phyloP scores from a whole-genome alignment of 768 basidiomycete genomes.

The Hemileccinum impolitum region DNA sequence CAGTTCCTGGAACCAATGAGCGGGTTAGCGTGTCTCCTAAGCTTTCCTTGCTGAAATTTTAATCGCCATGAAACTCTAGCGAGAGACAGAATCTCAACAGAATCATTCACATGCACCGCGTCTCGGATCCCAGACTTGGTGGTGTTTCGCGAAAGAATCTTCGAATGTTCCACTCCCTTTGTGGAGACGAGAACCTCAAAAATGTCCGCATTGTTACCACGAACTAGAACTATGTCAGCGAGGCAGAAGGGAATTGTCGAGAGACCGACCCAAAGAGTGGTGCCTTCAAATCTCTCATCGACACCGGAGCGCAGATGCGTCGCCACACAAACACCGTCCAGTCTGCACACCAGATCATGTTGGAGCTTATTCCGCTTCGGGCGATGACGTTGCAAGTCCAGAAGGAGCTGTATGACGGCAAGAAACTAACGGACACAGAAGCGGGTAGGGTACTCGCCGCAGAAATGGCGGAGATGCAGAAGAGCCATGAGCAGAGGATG shows the following conservation, averaged over 20 bases:
- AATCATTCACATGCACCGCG: slow-evolving; percentile 45
- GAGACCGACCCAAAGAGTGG: slow-evolving; percentile 33
- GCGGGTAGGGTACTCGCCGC: slow-evolving; percentile 45
- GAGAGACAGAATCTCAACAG: slow-evolving; percentile 31
- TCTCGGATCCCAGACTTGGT: slow-evolving; percentile 40
- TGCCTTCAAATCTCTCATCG: slow-evolving; percentile 40
- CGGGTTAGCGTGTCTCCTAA: neutral
- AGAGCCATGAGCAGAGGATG: slow-evolving; percentile 39
- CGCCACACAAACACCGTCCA: slow-evolving; percentile 37
- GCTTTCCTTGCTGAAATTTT: neutral
- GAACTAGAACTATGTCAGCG: slow-evolving; percentile 41
- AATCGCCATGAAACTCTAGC: neutral
- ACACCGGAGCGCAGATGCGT: slow-evolving; percentile 38
- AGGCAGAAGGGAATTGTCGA: slow-evolving; percentile 23
- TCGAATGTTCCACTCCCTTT: slow-evolving; percentile 43
- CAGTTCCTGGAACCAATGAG: neutral
- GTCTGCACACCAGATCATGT: slow-evolving; percentile 41
- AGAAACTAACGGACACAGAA: slow-evolving; percentile 41
- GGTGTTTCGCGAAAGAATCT: slow-evolving; percentile 41
- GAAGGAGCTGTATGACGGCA: slow-evolving; percentile 40
- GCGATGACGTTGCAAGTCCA: slow-evolving; percentile 44
- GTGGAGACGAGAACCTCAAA: slow-evolving; percentile 38
- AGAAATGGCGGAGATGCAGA: slow-evolving; percentile 38
- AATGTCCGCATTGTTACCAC: slow-evolving; percentile 46
- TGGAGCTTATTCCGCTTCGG: slow-evolving; percentile 33